Conservation (phyloP, 2,329 filamentous ascomycete species). For the Xylaria sp. region DNA sequence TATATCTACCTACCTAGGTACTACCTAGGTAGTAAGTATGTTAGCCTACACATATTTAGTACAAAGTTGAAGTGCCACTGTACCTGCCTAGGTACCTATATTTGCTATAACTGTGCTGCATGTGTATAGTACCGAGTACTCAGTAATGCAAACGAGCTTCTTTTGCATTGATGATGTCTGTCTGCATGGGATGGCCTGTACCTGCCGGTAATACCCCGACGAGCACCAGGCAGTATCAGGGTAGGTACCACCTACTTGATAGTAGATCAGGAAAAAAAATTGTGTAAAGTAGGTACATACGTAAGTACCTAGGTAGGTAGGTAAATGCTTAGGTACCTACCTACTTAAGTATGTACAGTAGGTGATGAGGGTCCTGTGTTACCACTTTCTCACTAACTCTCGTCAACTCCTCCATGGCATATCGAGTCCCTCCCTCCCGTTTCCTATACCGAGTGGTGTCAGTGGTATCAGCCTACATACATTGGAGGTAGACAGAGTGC, state of each 20-base stretch:
- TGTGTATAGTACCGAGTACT: background rate
- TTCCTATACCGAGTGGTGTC: constrained; percentile 22
- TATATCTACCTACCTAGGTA: background rate
- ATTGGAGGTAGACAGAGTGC: background rate
- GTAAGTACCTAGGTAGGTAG: background rate
- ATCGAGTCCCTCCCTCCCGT: background rate
- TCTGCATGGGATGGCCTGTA: constrained; percentile 5
- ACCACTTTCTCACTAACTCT: constrained; percentile 24
- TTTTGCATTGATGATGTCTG: background rate
- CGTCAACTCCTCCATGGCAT: constrained; percentile 16
- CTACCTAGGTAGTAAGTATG: background rate
- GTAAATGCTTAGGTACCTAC: background rate
- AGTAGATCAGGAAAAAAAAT: no score
- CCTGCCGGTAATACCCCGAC: constrained; percentile 29
- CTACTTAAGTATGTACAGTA: background rate
- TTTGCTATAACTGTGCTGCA: no score
- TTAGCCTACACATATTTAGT: background rate
- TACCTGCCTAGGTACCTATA: constrained; percentile 9
- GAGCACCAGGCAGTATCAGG: background rate
- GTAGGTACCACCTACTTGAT: no score
- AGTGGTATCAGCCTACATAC: constrained; percentile 38
- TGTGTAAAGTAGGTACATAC: no score
- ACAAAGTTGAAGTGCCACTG: constrained; percentile 15
- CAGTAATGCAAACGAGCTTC: background rate
- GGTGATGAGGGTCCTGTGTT: constrained; percentile 31